Evolutionary conservation across 2,329 filamentous ascomycete genomes (phyloP), one percentile per base, ranked within the genome.

Genomic region (Sporothrix brasiliensis): DNA sequence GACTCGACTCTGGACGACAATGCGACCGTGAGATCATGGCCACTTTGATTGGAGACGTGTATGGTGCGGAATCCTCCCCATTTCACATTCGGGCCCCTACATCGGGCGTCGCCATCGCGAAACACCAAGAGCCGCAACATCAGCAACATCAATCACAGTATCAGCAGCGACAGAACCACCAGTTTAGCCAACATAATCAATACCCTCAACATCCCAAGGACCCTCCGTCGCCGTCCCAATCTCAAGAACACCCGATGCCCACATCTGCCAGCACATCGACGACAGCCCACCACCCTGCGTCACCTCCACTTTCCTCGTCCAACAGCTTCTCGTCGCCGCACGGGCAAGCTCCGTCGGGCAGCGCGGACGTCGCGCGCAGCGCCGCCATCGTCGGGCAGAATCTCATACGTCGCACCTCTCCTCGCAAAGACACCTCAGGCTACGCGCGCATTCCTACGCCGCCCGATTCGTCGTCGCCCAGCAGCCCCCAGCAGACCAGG

Each of bases 41-140:
- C 77, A 84, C 87, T 80, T 79, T 89, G 80, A 85, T 89, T 76
- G 86, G 86, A 79, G 92, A 94, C 83, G 89, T 72, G 67, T 61
- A 89, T 83, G 88, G 89, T 81, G 87, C 91, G 80, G 89, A 92
- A 81, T 85, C 89, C 76, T 85, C 87, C 76, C 87, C 88, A 81
- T 90, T 91, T 81, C 87, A 88, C 83, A 68, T 39, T 61, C 58
- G 50, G 21, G 58, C 50, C 47, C 41, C 88, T 85, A 80, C 81
- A 70, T 79, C 84, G 58, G 81, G 81, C 67, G 75, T 83, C 73
- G 80, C 58, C 71, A 50, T 50, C 61, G 11, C n/a, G n/a, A 19
- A 52, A 53, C 74, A 79, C 73, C 82, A 81, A 73, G 82, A 82
- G 73, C 83, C 84, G 74, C 82, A 83, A 74, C 82, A 44, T 44